Conservation (phyloP, 306 rosid genomes). For the Prunus salicina region DNA sequence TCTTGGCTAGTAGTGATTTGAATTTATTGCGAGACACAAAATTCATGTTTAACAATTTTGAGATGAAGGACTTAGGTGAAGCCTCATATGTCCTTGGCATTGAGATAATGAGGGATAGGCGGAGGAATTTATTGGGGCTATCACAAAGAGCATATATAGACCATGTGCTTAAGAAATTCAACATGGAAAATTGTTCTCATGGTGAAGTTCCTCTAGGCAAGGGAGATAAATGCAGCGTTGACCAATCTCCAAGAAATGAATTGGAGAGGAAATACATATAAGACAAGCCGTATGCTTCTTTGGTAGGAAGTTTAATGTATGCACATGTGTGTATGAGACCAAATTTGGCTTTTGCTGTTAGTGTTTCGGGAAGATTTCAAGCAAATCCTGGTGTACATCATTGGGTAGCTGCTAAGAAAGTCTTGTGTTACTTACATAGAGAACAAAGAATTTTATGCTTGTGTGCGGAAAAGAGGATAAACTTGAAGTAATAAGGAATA, state of each 20-base stretch:
- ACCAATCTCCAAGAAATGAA: not conserved
- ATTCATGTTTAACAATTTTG: too few species aligned
- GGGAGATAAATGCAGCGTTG: not conserved
- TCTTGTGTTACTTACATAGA: not conserved
- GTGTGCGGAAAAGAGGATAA: not conserved
- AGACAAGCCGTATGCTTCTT: not conserved
- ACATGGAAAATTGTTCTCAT: not conserved
- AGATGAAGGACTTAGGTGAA: too few species aligned
- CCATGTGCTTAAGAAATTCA: not conserved
- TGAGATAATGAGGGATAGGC: too few species aligned
- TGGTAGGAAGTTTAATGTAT: not conserved
- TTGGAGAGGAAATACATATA: not conserved
- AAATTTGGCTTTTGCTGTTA: not conserved
- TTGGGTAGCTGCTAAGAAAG: not conserved
- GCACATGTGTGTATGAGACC: not conserved
- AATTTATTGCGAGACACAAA: too few species aligned
- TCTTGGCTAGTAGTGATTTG: too few species aligned
- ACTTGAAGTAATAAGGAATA: not conserved
- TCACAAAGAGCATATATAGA: too few species aligned
- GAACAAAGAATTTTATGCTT: not conserved
- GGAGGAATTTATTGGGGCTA: too few species aligned
- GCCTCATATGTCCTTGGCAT: too few species aligned
- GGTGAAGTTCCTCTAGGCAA: not conserved
- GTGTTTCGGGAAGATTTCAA: not conserved
- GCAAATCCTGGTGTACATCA: too few species aligned